Evolutionary conservation across 2,329 filamentous ascomycete species (phyloP).

Genomic region (Monosporascus sp.): DNA sequence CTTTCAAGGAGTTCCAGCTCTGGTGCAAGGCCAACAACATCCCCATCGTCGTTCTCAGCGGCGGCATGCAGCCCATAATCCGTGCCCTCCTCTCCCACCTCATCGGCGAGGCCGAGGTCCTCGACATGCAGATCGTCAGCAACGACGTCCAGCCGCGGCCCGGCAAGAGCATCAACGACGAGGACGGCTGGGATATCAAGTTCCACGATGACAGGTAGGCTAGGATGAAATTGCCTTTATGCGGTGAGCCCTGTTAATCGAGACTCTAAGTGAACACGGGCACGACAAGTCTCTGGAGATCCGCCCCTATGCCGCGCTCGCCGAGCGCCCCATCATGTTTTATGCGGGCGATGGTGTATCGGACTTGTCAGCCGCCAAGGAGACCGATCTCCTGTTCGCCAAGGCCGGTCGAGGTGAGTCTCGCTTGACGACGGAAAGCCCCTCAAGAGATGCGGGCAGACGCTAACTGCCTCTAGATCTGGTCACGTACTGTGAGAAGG

Average conservation of each 20-base stretch:
- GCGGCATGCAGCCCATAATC: constrained; percentile 91
- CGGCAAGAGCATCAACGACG: constrained; percentile 69
- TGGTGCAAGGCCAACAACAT: constrained; percentile 80
- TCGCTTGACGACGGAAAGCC: background rate
- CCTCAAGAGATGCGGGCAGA: constrained; percentile 2
- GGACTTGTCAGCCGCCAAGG: constrained; percentile 83
- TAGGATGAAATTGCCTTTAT: background rate
- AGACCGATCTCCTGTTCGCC: constrained; percentile 90
- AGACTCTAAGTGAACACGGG: constrained; percentile 56
- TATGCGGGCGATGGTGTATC: constrained; percentile 95
- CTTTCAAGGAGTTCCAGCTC: constrained; percentile 81
- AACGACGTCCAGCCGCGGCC: constrained; percentile 66
- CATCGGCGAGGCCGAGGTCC: constrained; percentile 67
- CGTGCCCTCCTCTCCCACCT: constrained; percentile 73
- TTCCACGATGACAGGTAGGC: constrained; percentile 78
- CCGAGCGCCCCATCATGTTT: constrained; percentile 76
- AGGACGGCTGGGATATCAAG: constrained; percentile 79
- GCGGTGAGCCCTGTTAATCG: too few species aligned
- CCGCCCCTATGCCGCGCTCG: constrained; percentile 74
- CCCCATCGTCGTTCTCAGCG: constrained; percentile 85
- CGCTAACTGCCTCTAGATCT: constrained; percentile 55
- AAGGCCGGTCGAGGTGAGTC: constrained; percentile 79
- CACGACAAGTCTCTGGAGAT: constrained; percentile 96
- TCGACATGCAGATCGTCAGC: constrained; percentile 82
- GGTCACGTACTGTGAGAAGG: constrained; percentile 77